Evolutionary conservation across 2,329 filamentous ascomycete genomes (phyloP).

Genomic region (Claviceps spartinae): DNA sequence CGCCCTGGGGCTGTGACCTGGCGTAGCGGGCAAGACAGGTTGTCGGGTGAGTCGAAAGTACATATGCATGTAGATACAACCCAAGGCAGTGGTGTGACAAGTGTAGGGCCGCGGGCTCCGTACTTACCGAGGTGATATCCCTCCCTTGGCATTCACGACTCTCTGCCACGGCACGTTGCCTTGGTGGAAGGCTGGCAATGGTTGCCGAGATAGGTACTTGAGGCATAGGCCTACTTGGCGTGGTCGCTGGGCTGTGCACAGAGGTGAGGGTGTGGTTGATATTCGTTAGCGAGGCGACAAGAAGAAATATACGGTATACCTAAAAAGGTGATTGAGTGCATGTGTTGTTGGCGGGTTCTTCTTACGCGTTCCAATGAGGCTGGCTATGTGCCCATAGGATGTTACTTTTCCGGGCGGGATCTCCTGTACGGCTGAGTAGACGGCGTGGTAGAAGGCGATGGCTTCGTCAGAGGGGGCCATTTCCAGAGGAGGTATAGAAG

Average conservation of each 20-base stretch:
- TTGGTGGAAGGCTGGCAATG: slow-evolving; percentile 47
- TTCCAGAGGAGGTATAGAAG: neutral
- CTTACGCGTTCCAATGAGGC: slow-evolving; percentile 57
- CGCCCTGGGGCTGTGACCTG: slow-evolving; percentile 35
- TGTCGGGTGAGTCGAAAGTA: no score
- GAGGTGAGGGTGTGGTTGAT: neutral
- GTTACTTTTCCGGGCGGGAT: slow-evolving; percentile 76
- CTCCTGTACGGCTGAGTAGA: slow-evolving; percentile 75
- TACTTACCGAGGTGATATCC: slow-evolving; percentile 68
- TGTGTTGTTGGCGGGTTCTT: no score
- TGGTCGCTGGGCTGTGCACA: slow-evolving; percentile 46
- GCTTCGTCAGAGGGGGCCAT: slow-evolving; percentile 67
- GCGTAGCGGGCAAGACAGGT: neutral
- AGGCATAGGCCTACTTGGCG: slow-evolving; percentile 84
- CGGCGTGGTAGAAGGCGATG: slow-evolving; percentile 57
- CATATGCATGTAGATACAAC: neutral
- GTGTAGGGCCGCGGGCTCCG: no score
- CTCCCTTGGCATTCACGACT: slow-evolving; percentile 76
- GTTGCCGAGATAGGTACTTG: slow-evolving; percentile 60
- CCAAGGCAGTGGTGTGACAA: no score
- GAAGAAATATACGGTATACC: neutral
- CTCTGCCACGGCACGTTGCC: slow-evolving; percentile 88
- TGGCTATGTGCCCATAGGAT: slow-evolving; percentile 71
- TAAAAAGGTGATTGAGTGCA: neutral
- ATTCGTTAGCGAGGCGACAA: no score